A percentile compares a stretch with the other conserved stretches of the same genome.
phyloP scores from a whole-genome alignment of 768 basidiomycete genomes.

The Tremella mesenterica region DNA sequence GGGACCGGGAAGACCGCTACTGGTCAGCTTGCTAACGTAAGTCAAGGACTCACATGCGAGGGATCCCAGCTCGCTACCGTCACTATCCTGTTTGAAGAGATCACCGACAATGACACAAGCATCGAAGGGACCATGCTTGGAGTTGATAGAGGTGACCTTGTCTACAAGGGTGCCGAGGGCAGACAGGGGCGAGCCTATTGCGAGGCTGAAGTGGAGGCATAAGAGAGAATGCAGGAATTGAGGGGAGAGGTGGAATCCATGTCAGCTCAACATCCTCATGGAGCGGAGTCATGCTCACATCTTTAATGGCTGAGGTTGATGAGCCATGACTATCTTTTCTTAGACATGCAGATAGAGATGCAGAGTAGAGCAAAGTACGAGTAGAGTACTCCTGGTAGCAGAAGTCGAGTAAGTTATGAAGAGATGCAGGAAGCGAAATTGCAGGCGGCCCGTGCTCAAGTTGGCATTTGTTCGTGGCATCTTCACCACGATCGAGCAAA shows the following conservation, averaged over 20 bases:
- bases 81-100: conserved; percentile 56
- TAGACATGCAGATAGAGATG: too few relatives aligned
- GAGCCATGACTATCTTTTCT: conserved; percentile 18
- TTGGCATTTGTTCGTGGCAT: too few relatives aligned
- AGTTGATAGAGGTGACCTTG: conserved; percentile 74
- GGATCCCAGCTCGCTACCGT: conserved; percentile 48
- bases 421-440: too few relatives aligned
- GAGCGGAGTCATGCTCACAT: too few relatives aligned
- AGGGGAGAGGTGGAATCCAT: neutral
- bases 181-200: conserved; percentile 72
- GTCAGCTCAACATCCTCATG: too few relatives aligned
- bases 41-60: conserved; percentile 22
- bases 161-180: conserved; percentile 63
- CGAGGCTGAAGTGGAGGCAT: conserved; percentile 50
- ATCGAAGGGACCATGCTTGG: conserved; percentile 89
- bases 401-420: too few relatives aligned
- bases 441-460: too few relatives aligned
- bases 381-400: too few relatives aligned
- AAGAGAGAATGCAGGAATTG: neutral
- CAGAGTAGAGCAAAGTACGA: too few relatives aligned
- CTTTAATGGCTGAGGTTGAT: conserved; percentile 21
- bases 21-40: neutral
- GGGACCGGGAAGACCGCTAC: conserved; percentile 61
- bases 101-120: conserved; percentile 48
- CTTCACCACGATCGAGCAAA: too few relatives aligned